Evolutionary conservation across 441 rosid genomes (phyloP).

Genomic region (Croton laevigatus): DNA sequence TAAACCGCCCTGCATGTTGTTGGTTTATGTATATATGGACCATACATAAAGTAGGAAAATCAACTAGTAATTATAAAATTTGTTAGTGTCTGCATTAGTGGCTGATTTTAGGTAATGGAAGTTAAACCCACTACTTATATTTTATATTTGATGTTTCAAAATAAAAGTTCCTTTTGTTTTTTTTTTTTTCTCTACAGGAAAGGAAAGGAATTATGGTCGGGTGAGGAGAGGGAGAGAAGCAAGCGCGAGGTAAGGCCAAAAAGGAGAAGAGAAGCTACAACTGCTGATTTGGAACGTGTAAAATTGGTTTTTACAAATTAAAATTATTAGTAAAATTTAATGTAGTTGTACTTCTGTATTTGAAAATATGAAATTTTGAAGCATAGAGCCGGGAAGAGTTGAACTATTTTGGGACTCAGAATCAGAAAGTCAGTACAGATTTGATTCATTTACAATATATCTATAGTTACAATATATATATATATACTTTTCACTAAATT

Average conservation of each 20-base stretch:
- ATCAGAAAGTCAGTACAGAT: no score
- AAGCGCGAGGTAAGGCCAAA: constrained; percentile 17
- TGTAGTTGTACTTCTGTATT: no score
- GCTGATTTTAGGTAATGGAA: not conserved
- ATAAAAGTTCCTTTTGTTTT: not conserved
- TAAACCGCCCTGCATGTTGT: not conserved
- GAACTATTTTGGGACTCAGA: no score
- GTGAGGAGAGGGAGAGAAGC: constrained; percentile 27
- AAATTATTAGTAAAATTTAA: no score
- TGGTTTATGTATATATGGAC: not conserved
- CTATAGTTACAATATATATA: no score
- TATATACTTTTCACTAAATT: no score
- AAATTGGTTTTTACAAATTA: not conserved
- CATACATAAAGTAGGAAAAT: no score
- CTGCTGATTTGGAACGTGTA: not conserved
- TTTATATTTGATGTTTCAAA: not conserved
- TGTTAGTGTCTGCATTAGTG: no score
- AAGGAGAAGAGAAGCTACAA: constrained; percentile 18
- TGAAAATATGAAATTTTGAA: no score
- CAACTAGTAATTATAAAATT: no score
- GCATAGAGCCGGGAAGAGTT: no score
- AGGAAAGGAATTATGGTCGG: constrained; percentile 25
- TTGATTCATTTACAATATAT: no score
- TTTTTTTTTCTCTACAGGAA: not conserved
- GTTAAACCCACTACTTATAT: not conserved